These are phyloP conservation scores for Fragaria nilgerrensis DNA, from an alignment of 306 rosid species.

Conservation along the genomic window DNA sequence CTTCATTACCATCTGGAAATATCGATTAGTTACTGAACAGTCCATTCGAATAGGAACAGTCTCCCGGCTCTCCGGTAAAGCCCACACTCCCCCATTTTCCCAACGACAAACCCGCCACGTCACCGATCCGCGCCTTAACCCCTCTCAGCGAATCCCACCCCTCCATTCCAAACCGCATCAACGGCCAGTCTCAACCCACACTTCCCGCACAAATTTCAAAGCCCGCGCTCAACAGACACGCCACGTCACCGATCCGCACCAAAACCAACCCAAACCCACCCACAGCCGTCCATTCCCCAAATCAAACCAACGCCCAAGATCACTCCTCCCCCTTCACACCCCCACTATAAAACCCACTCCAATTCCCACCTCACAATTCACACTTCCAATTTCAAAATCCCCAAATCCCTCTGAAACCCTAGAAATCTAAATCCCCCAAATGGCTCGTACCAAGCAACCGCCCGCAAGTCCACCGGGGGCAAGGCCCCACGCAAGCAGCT, in stretches of 20 bases:
- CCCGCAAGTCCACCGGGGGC: constrained; percentile 35
- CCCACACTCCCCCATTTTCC: no score
- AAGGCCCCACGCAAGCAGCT: constrained; percentile 37
- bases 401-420: not conserved
- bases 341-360: not conserved
- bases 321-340: not conserved
- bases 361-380: not conserved
- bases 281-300: constrained; percentile 10
- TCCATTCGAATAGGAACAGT: no score
- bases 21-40: no score
- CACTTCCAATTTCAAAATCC: not conserved
- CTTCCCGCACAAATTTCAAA: not conserved
- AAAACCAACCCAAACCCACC: not conserved
- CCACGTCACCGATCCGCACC: constrained; percentile 17
- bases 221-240: not conserved
- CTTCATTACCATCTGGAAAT: no score
- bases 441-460: constrained; percentile 41
- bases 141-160: not conserved
- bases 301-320: not conserved
- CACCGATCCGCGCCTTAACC: not conserved
- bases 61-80: no score
- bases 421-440: not conserved
- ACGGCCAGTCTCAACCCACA: not conserved
- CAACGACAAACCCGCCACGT: no score
- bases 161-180: not conserved